Evolutionary conservation across 768 basidiomycete genomes (phyloP).

Genomic region (Suillus subluteus): DNA sequence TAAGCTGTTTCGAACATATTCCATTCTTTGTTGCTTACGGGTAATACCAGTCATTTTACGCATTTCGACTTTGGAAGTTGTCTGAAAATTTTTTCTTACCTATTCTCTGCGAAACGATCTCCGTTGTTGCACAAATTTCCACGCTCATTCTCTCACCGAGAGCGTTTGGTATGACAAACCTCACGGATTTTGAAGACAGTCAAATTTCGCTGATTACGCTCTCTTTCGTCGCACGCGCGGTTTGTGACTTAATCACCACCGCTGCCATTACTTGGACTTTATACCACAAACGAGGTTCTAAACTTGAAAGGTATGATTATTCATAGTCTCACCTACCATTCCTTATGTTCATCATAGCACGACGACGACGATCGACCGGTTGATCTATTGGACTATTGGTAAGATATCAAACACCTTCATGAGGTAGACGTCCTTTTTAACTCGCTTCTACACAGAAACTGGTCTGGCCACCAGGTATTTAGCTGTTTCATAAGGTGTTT

Average conservation of each 20-base stretch:
- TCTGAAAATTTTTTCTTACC: not conserved
- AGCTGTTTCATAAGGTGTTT: not conserved
- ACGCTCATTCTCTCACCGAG: not conserved
- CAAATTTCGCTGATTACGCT: not conserved
- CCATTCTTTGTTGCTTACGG: not conserved
- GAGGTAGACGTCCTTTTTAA: not conserved
- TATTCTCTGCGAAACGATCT: not conserved
- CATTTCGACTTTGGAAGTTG: slow-evolving; percentile 11
- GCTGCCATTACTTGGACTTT: slow-evolving; percentile 1
- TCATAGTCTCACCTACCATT: not conserved
- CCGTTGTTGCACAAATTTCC: not conserved
- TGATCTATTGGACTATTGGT: slow-evolving; percentile 1
- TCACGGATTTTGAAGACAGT: not conserved
- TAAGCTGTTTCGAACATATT: not conserved
- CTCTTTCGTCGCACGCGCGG: not conserved
- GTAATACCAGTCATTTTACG: slow-evolving; percentile 7
- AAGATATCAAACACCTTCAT: not conserved
- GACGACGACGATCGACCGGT: not conserved
- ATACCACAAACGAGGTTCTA: not conserved
- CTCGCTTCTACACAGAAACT: not conserved
- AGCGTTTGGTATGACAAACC: slow-evolving; percentile 1
- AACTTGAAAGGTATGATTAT: not conserved
- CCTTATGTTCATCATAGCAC: not conserved
- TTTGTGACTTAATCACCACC: slow-evolving; percentile 6
- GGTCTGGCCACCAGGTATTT: not conserved